phyloP scores from a whole-genome alignment of 192 early-diverging fungal species.

The Coemansia sp. region DNA sequence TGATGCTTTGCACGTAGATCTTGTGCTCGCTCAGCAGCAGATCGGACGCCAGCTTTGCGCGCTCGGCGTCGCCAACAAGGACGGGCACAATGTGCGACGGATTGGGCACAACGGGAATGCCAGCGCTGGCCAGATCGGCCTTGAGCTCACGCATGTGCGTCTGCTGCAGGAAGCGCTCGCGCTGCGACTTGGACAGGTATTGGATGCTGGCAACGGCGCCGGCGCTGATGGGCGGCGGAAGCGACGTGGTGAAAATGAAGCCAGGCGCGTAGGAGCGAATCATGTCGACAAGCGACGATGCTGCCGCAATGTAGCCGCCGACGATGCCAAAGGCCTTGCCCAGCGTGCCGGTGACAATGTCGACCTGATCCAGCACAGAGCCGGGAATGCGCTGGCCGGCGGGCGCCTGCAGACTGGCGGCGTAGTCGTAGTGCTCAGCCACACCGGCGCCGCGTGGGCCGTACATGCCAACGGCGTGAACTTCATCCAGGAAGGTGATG shows the following conservation, averaged over 20 bases:
- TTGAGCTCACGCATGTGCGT: slow-evolving; percentile 89
- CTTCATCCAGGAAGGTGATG: slow-evolving; percentile 95
- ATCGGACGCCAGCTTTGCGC: slow-evolving; percentile 90
- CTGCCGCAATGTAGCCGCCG: slow-evolving; percentile 94
- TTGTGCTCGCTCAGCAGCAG: slow-evolving; percentile 84
- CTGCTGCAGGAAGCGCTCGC: slow-evolving; percentile 92
- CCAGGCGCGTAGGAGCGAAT: slow-evolving; percentile 97
- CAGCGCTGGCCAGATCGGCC: slow-evolving; percentile 70
- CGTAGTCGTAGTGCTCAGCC: slow-evolving; percentile 89
- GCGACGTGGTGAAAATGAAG: slow-evolving; percentile 99
- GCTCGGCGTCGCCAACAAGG: slow-evolving; percentile 94
- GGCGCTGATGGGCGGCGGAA: slow-evolving; percentile 89
- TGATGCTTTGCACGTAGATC: slow-evolving; percentile 99
- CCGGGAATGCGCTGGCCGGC: slow-evolving; percentile 49
- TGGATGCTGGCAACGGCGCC: slow-evolving; percentile 91
- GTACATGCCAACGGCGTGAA: slow-evolving; percentile 99
- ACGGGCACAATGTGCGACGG: slow-evolving; percentile 99
- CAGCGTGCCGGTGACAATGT: slow-evolving; percentile 95
- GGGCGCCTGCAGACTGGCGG: slow-evolving; percentile 59
- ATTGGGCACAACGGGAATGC: slow-evolving; percentile 97
- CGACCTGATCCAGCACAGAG: slow-evolving; percentile 80
- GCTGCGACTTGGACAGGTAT: slow-evolving; percentile 81
- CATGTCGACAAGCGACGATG: slow-evolving; percentile 87
- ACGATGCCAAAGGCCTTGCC: slow-evolving; percentile 98
- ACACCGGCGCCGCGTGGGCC: slow-evolving; percentile 91